phyloP scores from a whole-genome alignment of 2,329 filamentous ascomycete genomes.

The Pseudogymnoascus sp. region DNA sequence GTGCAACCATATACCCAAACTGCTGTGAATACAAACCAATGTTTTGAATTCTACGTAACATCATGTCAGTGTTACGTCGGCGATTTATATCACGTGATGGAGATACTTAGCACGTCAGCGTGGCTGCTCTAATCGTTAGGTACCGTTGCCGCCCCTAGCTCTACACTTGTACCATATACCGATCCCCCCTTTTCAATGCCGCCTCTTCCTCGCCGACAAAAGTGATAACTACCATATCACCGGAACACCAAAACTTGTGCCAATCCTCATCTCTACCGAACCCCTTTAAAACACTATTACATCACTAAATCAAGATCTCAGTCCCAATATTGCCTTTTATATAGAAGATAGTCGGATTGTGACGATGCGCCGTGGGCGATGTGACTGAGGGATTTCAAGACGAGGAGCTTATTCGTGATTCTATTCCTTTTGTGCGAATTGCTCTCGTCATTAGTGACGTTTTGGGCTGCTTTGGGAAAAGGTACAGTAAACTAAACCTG shows the following conservation, averaged over 20 bases:
- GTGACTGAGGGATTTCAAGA: not conserved
- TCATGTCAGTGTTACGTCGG: not conserved
- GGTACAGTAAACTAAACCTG: not conserved
- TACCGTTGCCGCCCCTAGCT: not conserved
- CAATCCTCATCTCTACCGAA: not conserved
- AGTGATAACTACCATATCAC: not conserved
- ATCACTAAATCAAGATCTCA: not conserved
- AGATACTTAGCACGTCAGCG: not conserved
- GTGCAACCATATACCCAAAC: not conserved
- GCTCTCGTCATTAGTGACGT: not conserved
- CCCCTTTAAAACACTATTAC: not conserved
- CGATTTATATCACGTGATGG: not conserved
- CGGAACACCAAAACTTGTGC: not conserved
- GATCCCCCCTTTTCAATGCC: not conserved
- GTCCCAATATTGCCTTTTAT: not conserved
- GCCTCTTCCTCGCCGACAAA: not conserved
- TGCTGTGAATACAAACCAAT: not conserved
- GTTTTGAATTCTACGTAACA: not conserved
- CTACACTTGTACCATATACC: not conserved
- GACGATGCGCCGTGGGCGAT: not conserved
- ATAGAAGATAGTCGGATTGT: not conserved
- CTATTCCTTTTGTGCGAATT: not conserved
- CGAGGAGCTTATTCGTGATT: not conserved
- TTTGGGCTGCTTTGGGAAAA: not conserved
- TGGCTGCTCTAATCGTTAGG: not conserved